Evolutionary conservation across 352 stramenopile genomes (phyloP).

Genomic region (Phytophthora fragariae): DNA sequence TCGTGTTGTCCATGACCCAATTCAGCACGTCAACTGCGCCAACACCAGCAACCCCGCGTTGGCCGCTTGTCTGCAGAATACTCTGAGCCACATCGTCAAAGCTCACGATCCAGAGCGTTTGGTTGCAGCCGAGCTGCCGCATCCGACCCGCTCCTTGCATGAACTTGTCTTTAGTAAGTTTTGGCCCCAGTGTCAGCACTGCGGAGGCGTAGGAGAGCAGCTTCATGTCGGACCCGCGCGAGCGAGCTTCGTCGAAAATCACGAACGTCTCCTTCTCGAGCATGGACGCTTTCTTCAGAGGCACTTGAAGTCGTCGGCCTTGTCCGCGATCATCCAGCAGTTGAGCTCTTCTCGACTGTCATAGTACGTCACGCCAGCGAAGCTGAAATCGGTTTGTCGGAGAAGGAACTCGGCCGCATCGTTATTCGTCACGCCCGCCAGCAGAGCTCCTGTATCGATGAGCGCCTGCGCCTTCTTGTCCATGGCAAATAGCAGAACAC

Average conservation of each 20-base stretch:
- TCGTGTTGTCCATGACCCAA: constrained; percentile 91
- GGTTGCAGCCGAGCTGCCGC: constrained; percentile 72
- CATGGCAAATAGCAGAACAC: constrained; percentile 51
- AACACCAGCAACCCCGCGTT: constrained; percentile 15
- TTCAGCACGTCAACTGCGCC: constrained; percentile 67
- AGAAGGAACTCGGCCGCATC: constrained; percentile 65
- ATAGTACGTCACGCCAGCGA: constrained; percentile 86
- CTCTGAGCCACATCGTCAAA: constrained; percentile 73
- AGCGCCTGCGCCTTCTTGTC: constrained; percentile 60
- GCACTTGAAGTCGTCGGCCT: constrained; percentile 47
- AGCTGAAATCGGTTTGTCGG: constrained; percentile 27
- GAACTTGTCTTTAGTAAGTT: constrained; percentile 92
- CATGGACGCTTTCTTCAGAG: constrained; percentile 74
- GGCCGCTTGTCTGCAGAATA: constrained; percentile 36
- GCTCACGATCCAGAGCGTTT: constrained; percentile 77
- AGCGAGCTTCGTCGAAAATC: constrained; percentile 92
- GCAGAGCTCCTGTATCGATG: constrained; percentile 87
- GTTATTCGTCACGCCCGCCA: constrained; percentile 69
- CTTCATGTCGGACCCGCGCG: constrained; percentile 91
- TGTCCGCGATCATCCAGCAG: constrained; percentile 86
- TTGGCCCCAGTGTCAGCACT: constrained; percentile 85
- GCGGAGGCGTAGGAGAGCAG: constrained; percentile 69
- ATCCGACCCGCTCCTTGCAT: constrained; percentile 93
- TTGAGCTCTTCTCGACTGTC: constrained; percentile 58
- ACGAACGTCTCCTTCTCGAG: constrained; percentile 88